A percentile compares a stretch with the other conserved stretches of the same genome.
Conservation (phyloP, 1,284 basidiomycete genomes). For the Golubevia sp. region DNA sequence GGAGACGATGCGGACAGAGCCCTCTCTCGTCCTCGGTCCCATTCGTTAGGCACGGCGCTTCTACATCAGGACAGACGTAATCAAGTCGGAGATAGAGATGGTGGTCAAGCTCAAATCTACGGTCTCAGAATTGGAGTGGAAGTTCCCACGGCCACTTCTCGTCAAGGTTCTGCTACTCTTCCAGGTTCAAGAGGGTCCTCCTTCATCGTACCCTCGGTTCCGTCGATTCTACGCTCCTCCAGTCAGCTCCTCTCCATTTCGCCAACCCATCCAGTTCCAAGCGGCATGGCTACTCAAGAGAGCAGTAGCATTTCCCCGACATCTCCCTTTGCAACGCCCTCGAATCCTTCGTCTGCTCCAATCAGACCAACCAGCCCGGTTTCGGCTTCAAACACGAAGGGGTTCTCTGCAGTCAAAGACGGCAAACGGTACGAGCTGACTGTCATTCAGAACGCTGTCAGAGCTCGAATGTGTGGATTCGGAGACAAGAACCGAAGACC, state of each 20-base stretch:
- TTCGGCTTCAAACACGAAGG: too few species aligned
- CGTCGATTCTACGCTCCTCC: background rate
- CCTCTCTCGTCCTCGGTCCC: background rate
- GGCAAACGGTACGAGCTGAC: constrained; percentile 27
- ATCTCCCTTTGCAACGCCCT: background rate
- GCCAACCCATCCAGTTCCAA: background rate
- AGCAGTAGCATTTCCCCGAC: background rate
- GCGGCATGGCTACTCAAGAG: background rate
- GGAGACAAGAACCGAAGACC: constrained; percentile 52
- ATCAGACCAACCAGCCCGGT: too few species aligned
- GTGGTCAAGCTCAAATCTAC: background rate
- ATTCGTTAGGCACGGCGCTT: background rate
- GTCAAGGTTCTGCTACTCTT: background rate
- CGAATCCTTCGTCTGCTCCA: too few species aligned
- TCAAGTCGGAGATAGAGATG: background rate
- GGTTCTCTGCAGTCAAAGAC: too few species aligned
- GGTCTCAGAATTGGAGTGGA: background rate
- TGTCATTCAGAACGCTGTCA: constrained; percentile 42
- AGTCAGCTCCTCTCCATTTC: background rate
- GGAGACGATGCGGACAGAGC: background rate
- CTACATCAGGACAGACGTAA: background rate
- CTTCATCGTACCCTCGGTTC: background rate
- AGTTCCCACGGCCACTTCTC: background rate
- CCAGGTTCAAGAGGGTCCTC: background rate
- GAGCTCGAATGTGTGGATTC: constrained; percentile 49